These are phyloP conservation scores for Phyllosticta capitalensis DNA, from an alignment of 2,329 filamentous ascomycete genomes.

Conservation along the genomic window DNA sequence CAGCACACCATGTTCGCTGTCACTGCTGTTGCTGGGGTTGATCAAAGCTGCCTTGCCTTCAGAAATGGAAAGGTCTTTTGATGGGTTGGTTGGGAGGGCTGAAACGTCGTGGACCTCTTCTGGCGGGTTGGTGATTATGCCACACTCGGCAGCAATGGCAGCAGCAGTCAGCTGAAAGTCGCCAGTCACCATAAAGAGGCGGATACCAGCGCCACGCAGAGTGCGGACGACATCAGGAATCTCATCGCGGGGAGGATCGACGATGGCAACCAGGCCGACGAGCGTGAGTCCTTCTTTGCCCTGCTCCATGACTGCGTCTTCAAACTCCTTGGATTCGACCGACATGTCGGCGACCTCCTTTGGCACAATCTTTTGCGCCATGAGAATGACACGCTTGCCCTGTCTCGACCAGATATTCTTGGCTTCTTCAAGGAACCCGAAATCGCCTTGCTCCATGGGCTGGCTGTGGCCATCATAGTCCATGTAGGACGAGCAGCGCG, in stretches of 20 bases:
- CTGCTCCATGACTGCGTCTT: constrained; percentile 48
- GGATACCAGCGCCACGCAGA: constrained; percentile 58
- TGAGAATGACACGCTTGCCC: constrained; percentile 57
- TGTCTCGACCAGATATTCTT: constrained; percentile 62
- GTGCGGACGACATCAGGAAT: constrained; percentile 51
- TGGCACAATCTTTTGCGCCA: constrained; percentile 50
- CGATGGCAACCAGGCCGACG: constrained; percentile 49
- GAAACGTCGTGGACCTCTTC: constrained; percentile 44
- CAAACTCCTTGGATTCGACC: constrained; percentile 38
- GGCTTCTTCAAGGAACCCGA: constrained; percentile 43
- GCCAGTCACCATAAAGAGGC: constrained; percentile 75
- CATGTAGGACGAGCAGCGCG: constrained; percentile 50
- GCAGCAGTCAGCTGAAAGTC: constrained; percentile 67
- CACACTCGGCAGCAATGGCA: constrained; percentile 62
- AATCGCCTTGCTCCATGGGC: constrained; percentile 39
- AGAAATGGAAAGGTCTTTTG: constrained; percentile 16
- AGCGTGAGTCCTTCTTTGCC: constrained; percentile 42
- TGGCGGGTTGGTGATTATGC: constrained; percentile 52
- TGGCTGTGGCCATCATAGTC: constrained; percentile 45
- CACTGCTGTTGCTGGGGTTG: constrained; percentile 35
- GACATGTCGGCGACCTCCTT: constrained; percentile 24
- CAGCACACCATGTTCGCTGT: constrained; percentile 31
- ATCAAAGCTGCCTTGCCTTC: not conserved
- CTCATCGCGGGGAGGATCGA: constrained; percentile 51
- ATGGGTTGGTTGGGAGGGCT: constrained; percentile 33